These are phyloP conservation scores for Aspergillus udagawae DNA, from an alignment of 2,329 filamentous ascomycete genomes.

Conservation along the genomic window DNA sequence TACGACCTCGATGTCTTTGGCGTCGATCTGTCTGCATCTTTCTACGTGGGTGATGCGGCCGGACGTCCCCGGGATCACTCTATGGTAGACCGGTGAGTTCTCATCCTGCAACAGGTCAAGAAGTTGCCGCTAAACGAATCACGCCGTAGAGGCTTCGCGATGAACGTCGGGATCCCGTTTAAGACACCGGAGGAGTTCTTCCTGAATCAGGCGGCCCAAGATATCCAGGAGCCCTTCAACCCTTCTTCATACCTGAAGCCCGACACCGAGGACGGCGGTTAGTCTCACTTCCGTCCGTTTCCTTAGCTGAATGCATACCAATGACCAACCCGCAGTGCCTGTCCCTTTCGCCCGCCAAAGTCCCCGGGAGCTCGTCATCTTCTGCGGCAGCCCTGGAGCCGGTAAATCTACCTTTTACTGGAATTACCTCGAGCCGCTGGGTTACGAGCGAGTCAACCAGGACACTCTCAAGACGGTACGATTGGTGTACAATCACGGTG, in stretches of 20 bases:
- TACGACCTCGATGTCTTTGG: constrained; percentile 53
- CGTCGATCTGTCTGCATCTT: constrained; percentile 66
- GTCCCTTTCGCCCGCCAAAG: constrained; percentile 56
- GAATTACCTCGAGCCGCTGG: constrained; percentile 69
- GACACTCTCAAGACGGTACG: constrained; percentile 71
- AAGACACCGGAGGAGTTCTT: constrained; percentile 92
- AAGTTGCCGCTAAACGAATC: background rate
- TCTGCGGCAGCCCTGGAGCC: constrained; percentile 82
- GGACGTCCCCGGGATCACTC: constrained; percentile 56
- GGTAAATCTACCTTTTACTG: constrained; percentile 93
- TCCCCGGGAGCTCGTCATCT: constrained; percentile 70
- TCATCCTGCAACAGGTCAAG: background rate
- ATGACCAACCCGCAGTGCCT: constrained; percentile 11
- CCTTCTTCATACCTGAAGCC: constrained; percentile 52
- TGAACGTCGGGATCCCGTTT: constrained; percentile 77
- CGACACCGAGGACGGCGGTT: constrained; percentile 30
- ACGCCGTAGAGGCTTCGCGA: constrained; percentile 68
- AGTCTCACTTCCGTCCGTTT: constrained; percentile 3
- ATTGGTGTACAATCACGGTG: background rate
- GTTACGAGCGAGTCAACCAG: constrained; percentile 85
- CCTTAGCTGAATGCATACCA: background rate
- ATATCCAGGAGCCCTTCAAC: constrained; percentile 69
- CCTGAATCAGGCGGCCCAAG: constrained; percentile 60
- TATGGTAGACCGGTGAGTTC: constrained; percentile 53
- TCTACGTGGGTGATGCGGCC: constrained; percentile 88